Conservation (phyloP, 306 rosid genomes). For the Acacia confusa region DNA sequence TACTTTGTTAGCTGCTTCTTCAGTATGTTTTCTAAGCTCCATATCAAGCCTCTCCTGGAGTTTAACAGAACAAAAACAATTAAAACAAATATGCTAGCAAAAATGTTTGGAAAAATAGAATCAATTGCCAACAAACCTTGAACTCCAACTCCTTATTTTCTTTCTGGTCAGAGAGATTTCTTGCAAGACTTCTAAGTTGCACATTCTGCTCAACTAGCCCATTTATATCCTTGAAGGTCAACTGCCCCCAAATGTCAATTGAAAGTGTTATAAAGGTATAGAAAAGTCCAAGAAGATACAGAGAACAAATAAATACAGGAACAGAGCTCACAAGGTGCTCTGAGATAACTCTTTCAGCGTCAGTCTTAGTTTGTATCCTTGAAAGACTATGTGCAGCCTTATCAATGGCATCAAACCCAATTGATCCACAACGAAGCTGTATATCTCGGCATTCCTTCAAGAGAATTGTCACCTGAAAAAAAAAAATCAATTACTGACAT, state of each 20-base stretch:
- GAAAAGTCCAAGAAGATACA: background rate
- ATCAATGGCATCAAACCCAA: conserved; percentile 42
- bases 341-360: conserved; percentile 70
- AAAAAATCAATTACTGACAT: conserved; percentile 8
- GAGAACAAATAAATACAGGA: conserved; percentile 1
- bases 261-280: conserved; percentile 2
- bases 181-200: conserved; percentile 87
- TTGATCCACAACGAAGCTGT: conserved; percentile 82
- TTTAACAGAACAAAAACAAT: conserved; percentile 24
- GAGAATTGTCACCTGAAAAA: conserved; percentile 78
- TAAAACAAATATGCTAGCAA: background rate
- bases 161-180: conserved; percentile 76
- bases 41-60: conserved; percentile 69
- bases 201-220: conserved; percentile 93
- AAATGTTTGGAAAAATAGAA: background rate
- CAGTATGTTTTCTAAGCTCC: conserved; percentile 72
- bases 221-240: conserved; percentile 95
- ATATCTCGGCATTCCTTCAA: conserved; percentile 94
- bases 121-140: conserved; percentile 52
- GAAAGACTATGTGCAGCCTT: conserved; percentile 32
- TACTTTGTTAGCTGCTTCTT: conserved; percentile 81
- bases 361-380: conserved; percentile 47
- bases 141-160: conserved; percentile 70
- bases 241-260: conserved; percentile 46
- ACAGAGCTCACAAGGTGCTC: conserved; percentile 73